These are phyloP conservation scores for Exophiala oligosperma DNA, from an alignment of 2,329 filamentous ascomycete species.

Conservation along the genomic window DNA sequence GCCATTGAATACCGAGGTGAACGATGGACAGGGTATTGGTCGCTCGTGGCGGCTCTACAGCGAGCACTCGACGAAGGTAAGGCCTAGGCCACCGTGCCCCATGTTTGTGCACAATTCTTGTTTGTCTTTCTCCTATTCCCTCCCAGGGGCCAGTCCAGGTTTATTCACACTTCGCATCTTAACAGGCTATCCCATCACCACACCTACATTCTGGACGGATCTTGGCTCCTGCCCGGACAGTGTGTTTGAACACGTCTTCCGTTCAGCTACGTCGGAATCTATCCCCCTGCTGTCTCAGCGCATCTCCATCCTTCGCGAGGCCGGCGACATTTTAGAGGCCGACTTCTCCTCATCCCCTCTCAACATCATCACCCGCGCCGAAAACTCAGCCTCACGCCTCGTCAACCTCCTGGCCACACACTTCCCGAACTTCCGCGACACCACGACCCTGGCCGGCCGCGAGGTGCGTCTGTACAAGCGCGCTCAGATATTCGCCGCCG, in stretches of 20 bases:
- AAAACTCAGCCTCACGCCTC: slow-evolving; percentile 76
- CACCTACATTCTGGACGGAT: slow-evolving; percentile 80
- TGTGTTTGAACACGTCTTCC: slow-evolving; percentile 73
- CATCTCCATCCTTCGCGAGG: slow-evolving; percentile 76
- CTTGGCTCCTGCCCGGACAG: slow-evolving; percentile 75
- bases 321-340: slow-evolving; percentile 76
- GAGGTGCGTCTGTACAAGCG: slow-evolving; percentile 85
- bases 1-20: slow-evolving; percentile 77
- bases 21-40: slow-evolving; percentile 94
- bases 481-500: slow-evolving; percentile 92
- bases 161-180: not conserved
- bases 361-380: slow-evolving; percentile 71
- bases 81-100: not conserved
- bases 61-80: slow-evolving; percentile 85
- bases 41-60: slow-evolving; percentile 81
- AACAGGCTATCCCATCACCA: slow-evolving; percentile 81
- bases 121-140: not conserved
- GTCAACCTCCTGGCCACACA: slow-evolving; percentile 82
- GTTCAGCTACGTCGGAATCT: slow-evolving; percentile 80
- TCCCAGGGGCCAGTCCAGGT: not conserved
- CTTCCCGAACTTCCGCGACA: slow-evolving; percentile 77
- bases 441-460: slow-evolving; percentile 71
- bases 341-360: slow-evolving; percentile 73
- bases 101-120: too few relatives aligned
- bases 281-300: slow-evolving; percentile 83